A percentile compares a stretch with the other conserved stretches of the same genome.
Evolutionary conservation across 306 rosid species (phyloP).

Genomic region (Lupinus albus): DNA sequence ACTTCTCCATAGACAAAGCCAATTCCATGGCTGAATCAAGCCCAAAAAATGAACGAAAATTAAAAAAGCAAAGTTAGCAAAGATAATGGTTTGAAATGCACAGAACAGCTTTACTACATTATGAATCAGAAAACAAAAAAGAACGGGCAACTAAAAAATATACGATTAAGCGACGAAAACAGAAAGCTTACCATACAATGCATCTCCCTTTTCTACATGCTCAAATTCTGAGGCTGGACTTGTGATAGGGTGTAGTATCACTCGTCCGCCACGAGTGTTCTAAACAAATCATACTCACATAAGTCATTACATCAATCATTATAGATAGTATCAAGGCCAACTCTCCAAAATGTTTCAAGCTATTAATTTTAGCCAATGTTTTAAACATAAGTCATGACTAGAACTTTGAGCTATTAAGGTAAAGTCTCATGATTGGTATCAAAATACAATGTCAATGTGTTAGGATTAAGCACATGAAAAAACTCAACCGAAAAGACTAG

Average conservation of each 20-base stretch:
- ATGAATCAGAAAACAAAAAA: neutral
- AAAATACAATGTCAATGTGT: neutral
- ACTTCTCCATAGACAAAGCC: conserved; percentile 62
- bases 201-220: conserved; percentile 68
- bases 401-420: neutral
- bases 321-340: too few species aligned
- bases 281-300: conserved; percentile 30
- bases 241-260: conserved; percentile 47
- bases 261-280: conserved; percentile 65
- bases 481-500: too few species aligned
- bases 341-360: neutral
- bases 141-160: neutral
- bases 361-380: neutral
- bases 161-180: neutral
- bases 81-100: conserved; percentile 4
- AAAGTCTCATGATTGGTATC: neutral
- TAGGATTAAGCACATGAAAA: too few species aligned
- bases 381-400: too few species aligned
- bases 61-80: neutral
- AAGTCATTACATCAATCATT: neutral
- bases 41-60: neutral
- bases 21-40: conserved; percentile 57
- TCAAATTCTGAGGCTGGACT: conserved; percentile 62
- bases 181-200: conserved; percentile 55
- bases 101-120: neutral